phyloP scores from a whole-genome alignment of 176 grass and related monocot species.

The Poa pratensis region DNA sequence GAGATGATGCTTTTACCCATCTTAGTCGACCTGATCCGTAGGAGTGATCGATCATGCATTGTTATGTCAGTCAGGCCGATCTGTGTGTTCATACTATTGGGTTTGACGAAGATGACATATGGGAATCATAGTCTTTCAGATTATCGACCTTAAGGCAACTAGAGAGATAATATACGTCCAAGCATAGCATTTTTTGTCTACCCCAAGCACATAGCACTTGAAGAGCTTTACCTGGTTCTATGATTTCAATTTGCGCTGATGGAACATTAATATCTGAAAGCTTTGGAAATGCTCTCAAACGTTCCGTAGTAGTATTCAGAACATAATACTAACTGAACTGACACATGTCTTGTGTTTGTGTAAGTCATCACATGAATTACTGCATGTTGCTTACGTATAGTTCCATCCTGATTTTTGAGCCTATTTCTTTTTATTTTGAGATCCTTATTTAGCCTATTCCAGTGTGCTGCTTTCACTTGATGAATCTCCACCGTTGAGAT shows the following conservation, averaged over 20 bases:
- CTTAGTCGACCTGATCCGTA: not conserved
- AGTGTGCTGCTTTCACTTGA: not conserved
- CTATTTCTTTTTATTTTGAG: not conserved
- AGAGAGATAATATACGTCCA: not conserved
- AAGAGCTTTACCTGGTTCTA: too few relatives aligned
- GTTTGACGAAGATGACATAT: not conserved
- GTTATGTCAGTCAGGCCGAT: not conserved
- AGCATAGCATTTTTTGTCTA: not conserved
- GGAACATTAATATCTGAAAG: not conserved
- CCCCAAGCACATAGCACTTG: too few relatives aligned
- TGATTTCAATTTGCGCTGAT: too few relatives aligned
- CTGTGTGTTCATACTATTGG: not conserved
- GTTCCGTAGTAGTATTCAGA: not conserved
- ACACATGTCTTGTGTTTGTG: not conserved
- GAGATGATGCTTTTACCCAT: not conserved
- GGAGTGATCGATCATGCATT: not conserved
- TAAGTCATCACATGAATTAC: conserved; percentile 8
- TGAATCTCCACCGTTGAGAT: not conserved
- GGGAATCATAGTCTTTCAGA: not conserved
- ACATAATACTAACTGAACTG: not conserved
- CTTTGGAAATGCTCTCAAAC: not conserved
- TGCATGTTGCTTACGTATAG: not conserved
- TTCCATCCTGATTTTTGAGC: not conserved
- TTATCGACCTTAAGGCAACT: not conserved
- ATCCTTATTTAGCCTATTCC: not conserved